These are phyloP conservation scores for Debaryomyces coudertii DNA, from an alignment of 1,139 yeast species.

Conservation along the genomic window DNA sequence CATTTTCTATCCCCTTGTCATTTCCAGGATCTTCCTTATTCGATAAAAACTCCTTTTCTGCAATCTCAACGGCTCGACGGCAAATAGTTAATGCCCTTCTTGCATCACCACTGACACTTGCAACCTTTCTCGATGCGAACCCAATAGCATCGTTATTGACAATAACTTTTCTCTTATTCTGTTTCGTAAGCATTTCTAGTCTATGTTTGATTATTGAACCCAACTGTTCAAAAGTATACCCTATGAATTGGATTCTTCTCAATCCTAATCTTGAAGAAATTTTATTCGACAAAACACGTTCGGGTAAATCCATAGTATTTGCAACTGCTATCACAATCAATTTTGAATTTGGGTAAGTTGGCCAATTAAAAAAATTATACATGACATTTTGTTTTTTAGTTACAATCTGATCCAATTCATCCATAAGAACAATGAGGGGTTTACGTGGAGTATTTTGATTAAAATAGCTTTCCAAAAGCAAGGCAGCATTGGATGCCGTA, in stretches of 20 bases:
- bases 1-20: constrained; percentile 28
- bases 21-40: constrained; percentile 19
- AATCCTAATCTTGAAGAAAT: constrained; percentile 90
- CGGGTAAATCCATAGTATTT: constrained; percentile 97
- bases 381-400: constrained; percentile 84
- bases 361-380: constrained; percentile 98
- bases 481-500: constrained; percentile 63
- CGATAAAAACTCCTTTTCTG: constrained; percentile 56
- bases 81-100: constrained; percentile 89
- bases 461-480: constrained; percentile 44
- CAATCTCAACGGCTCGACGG: constrained; percentile 87
- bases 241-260: constrained; percentile 83
- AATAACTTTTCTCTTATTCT: constrained; percentile 38
- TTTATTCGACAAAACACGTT: constrained; percentile 81
- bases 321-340: constrained; percentile 92
- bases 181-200: constrained; percentile 55
- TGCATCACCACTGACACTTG: constrained; percentile 97
- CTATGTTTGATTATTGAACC: constrained; percentile 74
- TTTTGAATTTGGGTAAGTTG: constrained; percentile 77
- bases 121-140: constrained; percentile 91
- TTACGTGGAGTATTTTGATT: constrained; percentile 31
- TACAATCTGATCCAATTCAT: constrained; percentile 91
- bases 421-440: constrained; percentile 80
- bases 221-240: constrained; percentile 82
- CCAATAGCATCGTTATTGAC: constrained; percentile 81